Conservation (phyloP, 139 green algal genomes). For the Dunaliella sp. region DNA sequence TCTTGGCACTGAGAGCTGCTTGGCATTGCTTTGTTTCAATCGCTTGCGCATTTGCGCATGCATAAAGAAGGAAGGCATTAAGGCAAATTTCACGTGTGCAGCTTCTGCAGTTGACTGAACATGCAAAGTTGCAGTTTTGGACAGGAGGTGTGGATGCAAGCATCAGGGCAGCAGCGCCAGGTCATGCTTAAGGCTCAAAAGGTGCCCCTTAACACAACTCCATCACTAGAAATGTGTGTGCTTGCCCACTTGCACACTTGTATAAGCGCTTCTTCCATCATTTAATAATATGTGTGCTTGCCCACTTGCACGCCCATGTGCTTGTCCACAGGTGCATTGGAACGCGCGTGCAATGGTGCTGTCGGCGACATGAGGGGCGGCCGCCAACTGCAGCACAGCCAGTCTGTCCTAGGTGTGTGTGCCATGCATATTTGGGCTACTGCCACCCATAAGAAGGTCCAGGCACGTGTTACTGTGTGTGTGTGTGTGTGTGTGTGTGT, state of each 20-base stretch:
- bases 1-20: too few relatives aligned
- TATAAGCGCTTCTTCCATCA: too few relatives aligned
- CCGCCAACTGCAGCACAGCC: background rate
- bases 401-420: background rate
- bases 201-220: background rate
- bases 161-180: background rate
- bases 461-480: background rate
- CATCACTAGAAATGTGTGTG: background rate
- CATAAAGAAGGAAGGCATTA: too few relatives aligned
- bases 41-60: too few relatives aligned
- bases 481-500: background rate
- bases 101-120: too few relatives aligned
- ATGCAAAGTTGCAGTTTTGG: too few relatives aligned
- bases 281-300: background rate
- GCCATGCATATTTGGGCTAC: background rate
- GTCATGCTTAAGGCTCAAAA: background rate
- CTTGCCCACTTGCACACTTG: too few relatives aligned
- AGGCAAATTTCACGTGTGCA: too few relatives aligned
- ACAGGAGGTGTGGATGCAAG: too few relatives aligned
- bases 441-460: background rate
- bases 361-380: background rate
- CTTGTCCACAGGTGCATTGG: too few relatives aligned
- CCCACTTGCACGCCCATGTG: too few relatives aligned
- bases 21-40: too few relatives aligned
- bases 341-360: background rate